These are phyloP conservation scores for Limonomyces culmigenus DNA, from an alignment of 1,284 basidiomycete genomes.

Conservation along the genomic window DNA sequence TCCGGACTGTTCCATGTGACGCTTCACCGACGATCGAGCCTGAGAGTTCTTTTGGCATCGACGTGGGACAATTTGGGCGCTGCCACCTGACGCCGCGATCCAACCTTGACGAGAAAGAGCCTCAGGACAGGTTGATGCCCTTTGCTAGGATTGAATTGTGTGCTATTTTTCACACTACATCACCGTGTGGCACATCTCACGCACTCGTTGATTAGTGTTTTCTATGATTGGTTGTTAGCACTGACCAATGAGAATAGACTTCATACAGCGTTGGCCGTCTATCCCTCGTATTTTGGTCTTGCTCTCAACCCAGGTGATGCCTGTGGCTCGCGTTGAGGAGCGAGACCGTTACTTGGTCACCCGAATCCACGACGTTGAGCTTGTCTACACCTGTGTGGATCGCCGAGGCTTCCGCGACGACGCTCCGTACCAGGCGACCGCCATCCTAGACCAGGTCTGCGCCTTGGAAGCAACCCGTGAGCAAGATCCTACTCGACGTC, in stretches of 20 bases:
- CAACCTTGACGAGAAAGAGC: not conserved
- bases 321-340: slow-evolving; percentile 24
- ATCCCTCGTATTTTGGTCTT: slow-evolving; percentile 39
- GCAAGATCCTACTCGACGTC: slow-evolving; percentile 14
- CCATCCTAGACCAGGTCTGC: slow-evolving; percentile 34
- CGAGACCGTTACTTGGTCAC: slow-evolving; percentile 34
- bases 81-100: slow-evolving; percentile 21
- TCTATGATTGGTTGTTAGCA: not conserved
- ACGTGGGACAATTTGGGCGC: slow-evolving; percentile 44
- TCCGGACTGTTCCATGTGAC: not conserved
- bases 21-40: not conserved
- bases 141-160: slow-evolving; percentile 31
- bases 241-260: slow-evolving; percentile 14
- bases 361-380: slow-evolving; percentile 34
- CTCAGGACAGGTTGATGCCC: slow-evolving; percentile 8
- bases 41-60: slow-evolving; percentile 20
- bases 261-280: slow-evolving; percentile 40
- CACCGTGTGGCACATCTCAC: slow-evolving; percentile 35
- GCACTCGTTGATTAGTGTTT: slow-evolving; percentile 29
- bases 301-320: slow-evolving; percentile 34
- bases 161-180: slow-evolving; percentile 39
- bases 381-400: slow-evolving; percentile 43
- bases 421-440: slow-evolving; percentile 28
- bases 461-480: slow-evolving; percentile 24
- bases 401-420: slow-evolving; percentile 44